phyloP scores from a whole-genome alignment of 176 grass and related monocot species.

The Phoenix dactylifera region DNA sequence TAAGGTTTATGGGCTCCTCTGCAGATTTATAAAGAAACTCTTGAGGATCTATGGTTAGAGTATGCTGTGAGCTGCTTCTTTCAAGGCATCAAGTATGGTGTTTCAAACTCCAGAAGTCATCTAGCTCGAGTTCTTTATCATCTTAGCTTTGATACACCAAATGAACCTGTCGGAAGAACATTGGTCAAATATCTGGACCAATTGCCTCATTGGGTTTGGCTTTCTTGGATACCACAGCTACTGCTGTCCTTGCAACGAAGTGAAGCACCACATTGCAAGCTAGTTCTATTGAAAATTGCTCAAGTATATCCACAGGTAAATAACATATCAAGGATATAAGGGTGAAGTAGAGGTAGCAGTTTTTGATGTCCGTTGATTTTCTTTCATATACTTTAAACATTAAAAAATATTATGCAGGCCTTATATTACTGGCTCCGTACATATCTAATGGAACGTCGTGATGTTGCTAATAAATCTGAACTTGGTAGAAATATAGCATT shows the following conservation, averaged over 20 bases:
- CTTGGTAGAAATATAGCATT: conserved; percentile 61
- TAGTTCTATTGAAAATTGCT: conserved; percentile 95
- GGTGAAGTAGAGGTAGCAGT: not conserved
- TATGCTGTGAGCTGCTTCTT: conserved; percentile 94
- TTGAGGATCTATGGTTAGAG: conserved; percentile 85
- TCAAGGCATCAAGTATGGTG: conserved; percentile 89
- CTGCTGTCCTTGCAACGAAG: conserved; percentile 84
- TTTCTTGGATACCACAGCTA: conserved; percentile 98
- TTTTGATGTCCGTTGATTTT: no score
- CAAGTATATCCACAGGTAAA: conserved; percentile 95
- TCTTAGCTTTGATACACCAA: conserved; percentile 92
- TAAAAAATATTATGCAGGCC: conserved; percentile 40
- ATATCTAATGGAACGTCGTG: conserved; percentile 95
- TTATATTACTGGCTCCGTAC: conserved; percentile 98
- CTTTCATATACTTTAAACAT: no score
- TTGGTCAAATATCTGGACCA: conserved; percentile 98
- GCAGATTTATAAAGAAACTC: conserved; percentile 91
- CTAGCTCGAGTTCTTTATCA: conserved; percentile 91
- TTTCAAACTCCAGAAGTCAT: conserved; percentile 92
- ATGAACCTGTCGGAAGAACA: conserved; percentile 78
- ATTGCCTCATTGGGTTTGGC: conserved; percentile 97
- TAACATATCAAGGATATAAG: not conserved
- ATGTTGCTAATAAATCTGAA: conserved; percentile 94
- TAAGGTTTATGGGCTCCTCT: conserved; percentile 2
- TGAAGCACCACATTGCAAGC: conserved; percentile 92